Evolutionary conservation across 345 rosid species (phyloP).

Genomic region (Angophora floribunda): DNA sequence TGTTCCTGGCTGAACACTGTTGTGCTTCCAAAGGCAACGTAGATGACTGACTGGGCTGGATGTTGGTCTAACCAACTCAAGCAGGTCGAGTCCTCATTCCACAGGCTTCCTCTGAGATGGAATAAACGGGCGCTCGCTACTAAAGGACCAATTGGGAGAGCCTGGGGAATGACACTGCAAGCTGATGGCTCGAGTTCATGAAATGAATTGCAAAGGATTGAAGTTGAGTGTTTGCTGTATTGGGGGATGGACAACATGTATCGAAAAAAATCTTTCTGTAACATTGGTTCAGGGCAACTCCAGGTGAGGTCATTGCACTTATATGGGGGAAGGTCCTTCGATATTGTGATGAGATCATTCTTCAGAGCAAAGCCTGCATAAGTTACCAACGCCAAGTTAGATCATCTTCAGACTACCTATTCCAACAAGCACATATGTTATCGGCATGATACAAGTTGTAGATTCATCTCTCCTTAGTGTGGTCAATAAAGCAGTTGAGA

Average conservation of each 20-base stretch:
- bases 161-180: conserved; percentile 1
- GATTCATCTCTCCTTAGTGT: not conserved
- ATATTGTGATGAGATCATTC: not conserved
- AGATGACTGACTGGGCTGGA: conserved; percentile 23
- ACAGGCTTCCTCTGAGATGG: conserved; percentile 2
- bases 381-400: not conserved
- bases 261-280: not conserved
- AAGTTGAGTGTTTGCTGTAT: not conserved
- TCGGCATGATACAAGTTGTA: not conserved
- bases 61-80: conserved; percentile 36
- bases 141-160: conserved; percentile 25
- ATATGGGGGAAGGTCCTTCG: not conserved
- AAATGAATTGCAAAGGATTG: conserved; percentile 7
- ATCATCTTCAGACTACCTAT: not conserved
- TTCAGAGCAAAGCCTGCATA: not conserved
- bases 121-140: not conserved
- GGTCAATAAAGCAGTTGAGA: not conserved
- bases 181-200: not conserved
- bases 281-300: not conserved
- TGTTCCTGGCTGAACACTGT: conserved; percentile 6
- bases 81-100: conserved; percentile 18
- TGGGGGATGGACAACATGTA: not conserved
- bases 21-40: conserved; percentile 39
- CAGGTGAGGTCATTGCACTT: not conserved
- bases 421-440: not conserved